These are phyloP conservation scores for Ophiostoma sp. DNA, from an alignment of 2,329 filamentous ascomycete genomes.

Conservation along the genomic window DNA sequence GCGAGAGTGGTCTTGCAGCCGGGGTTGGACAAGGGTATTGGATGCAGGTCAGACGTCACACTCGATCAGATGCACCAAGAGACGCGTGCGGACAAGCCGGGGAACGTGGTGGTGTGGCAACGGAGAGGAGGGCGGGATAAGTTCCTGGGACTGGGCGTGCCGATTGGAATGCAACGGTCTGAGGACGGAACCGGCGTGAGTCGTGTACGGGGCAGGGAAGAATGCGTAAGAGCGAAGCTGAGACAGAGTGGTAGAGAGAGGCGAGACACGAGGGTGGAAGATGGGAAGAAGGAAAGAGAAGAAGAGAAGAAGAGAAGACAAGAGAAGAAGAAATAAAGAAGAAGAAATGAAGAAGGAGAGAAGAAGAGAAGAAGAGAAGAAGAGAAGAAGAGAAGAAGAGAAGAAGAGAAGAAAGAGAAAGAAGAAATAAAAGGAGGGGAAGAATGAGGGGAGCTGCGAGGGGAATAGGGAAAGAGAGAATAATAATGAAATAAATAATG, in stretches of 20 bases:
- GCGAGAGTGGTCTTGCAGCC: neutral
- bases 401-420: neutral
- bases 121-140: neutral
- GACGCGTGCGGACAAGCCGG: neutral
- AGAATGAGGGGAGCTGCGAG: neutral
- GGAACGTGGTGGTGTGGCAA: neutral
- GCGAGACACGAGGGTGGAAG: neutral
- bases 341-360: neutral
- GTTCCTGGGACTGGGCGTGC: neutral
- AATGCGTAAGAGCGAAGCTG: neutral
- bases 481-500: neutral
- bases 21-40: neutral
- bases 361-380: neutral
- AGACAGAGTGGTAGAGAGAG: neutral
- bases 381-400: neutral
- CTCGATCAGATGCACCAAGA: neutral
- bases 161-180: constrained; percentile 2
- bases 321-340: neutral
- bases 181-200: neutral
- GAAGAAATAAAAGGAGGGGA: neutral
- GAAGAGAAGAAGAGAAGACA: neutral
- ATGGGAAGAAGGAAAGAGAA: neutral
- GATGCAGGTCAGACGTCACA: constrained; percentile 10
- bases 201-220: neutral
- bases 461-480: neutral